These are phyloP conservation scores for Diddensiella santjacobensis DNA, from an alignment of 805 yeast genomes.

Conservation along the genomic window DNA sequence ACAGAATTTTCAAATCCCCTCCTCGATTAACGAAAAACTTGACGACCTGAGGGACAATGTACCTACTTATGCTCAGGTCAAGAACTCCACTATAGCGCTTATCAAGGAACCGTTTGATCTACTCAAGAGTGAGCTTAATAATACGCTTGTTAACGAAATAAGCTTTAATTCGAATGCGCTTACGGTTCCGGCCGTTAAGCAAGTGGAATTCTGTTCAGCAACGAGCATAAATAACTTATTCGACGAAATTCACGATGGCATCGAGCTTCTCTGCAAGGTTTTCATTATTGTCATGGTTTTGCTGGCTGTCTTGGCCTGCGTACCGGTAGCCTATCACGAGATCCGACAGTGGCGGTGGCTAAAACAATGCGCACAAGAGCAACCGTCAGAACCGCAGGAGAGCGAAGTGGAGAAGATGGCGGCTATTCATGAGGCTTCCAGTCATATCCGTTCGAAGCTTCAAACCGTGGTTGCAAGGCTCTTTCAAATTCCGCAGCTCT, in stretches of 20 bases:
- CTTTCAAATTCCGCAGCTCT: neutral
- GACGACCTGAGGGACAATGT: slow-evolving; percentile 47
- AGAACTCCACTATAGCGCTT: slow-evolving; percentile 51
- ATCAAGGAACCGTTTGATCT: slow-evolving; percentile 58
- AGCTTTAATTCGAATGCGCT: slow-evolving; percentile 35
- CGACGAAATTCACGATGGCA: slow-evolving; percentile 26
- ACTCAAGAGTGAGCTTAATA: slow-evolving; percentile 39
- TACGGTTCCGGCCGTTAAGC: slow-evolving; percentile 40
- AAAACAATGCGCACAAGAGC: slow-evolving; percentile 33
- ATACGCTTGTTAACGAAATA: slow-evolving; percentile 1
- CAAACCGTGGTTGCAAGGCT: neutral
- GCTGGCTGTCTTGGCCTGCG: slow-evolving; percentile 40
- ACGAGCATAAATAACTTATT: slow-evolving; percentile 38
- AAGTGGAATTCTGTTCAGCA: slow-evolving; percentile 39
- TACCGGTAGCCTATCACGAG: slow-evolving; percentile 46
- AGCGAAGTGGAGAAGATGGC: slow-evolving; percentile 12
- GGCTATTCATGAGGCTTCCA: slow-evolving; percentile 19
- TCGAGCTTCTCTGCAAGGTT: slow-evolving; percentile 38
- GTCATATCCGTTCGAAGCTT: slow-evolving; percentile 7
- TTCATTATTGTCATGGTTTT: slow-evolving; percentile 40
- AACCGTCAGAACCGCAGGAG: slow-evolving; percentile 1
- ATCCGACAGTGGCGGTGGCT: slow-evolving; percentile 47
- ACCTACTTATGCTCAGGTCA: slow-evolving; percentile 64
- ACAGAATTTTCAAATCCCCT: slow-evolving; percentile 59
- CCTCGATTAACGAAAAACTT: slow-evolving; percentile 56